Percentiles rank a stretch among this genome's conserved stretches.
Conservation (phyloP, 2,329 filamentous ascomycete species). For the Trichophyton mentagrophytes region DNA sequence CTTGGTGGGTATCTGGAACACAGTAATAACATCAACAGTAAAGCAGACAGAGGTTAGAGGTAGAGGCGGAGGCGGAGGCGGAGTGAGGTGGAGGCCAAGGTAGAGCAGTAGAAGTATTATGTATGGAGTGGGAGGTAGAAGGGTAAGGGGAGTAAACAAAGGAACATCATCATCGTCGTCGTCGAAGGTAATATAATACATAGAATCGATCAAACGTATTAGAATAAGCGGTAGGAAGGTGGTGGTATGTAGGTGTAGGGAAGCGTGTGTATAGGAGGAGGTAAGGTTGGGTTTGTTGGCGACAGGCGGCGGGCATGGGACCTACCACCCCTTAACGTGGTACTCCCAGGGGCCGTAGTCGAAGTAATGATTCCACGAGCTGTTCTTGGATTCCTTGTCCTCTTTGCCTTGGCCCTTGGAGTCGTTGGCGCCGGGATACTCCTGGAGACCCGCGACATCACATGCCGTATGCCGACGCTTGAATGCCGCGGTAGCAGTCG, state of each 20-base stretch:
- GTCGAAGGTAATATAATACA: constrained; percentile 4
- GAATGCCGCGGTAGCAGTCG: constrained; percentile 54
- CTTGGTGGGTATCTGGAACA: constrained; percentile 3
- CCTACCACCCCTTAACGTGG: constrained; percentile 72
- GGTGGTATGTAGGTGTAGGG: neutral
- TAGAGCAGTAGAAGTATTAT: neutral
- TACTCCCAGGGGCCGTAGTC: constrained; percentile 72
- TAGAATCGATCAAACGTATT: neutral
- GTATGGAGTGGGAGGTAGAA: neutral
- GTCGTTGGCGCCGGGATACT: constrained; percentile 55
- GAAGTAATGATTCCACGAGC: constrained; percentile 77
- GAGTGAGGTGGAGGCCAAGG: no score
- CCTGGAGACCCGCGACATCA: constrained; percentile 76
- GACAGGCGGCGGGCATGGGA: neutral
- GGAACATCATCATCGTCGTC: constrained; percentile 3
- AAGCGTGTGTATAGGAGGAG: neutral
- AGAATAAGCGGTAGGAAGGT: neutral
- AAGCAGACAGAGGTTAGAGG: neutral
- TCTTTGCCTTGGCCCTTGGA: constrained; percentile 39
- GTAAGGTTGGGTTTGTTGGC: neutral
- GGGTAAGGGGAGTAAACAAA: neutral
- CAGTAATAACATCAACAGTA: neutral
- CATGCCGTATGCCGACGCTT: constrained; percentile 85
- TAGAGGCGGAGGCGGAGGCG: neutral
- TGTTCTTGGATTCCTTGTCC: constrained; percentile 51